A percentile compares a stretch with the other conserved stretches of the same genome.
These are phyloP conservation scores for Oidiodendron maius DNA, from an alignment of 495 filamentous ascomycete genomes.

Conservation along the genomic window DNA sequence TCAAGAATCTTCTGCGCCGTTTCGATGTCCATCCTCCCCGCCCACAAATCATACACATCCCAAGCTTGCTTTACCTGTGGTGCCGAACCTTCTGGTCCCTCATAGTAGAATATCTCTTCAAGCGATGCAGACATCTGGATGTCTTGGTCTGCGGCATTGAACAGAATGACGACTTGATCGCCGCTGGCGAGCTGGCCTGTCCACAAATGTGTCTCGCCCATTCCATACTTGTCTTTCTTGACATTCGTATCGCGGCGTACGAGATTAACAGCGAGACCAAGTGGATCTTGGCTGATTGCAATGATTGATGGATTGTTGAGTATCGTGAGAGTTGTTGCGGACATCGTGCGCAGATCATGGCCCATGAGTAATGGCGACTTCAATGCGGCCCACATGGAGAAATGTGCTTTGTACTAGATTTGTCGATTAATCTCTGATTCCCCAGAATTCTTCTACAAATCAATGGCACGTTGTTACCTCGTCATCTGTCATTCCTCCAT, in stretches of 20 bases:
- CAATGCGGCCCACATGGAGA: conserved; percentile 44
- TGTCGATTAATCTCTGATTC: conserved; percentile 4
- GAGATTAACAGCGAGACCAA: conserved; percentile 1
- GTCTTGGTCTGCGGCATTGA: conserved; percentile 35
- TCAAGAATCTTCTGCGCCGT: conserved; percentile 35
- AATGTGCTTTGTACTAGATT: conserved; percentile 39
- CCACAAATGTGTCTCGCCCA: conserved; percentile 44
- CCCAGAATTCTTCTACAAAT: not conserved
- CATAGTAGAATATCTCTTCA: conserved; percentile 44
- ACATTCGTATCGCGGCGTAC: conserved; percentile 9
- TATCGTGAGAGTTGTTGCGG: conserved; percentile 21
- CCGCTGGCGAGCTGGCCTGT: conserved; percentile 29
- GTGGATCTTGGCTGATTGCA: conserved; percentile 39
- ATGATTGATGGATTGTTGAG: conserved; percentile 37
- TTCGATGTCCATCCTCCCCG: conserved; percentile 38
- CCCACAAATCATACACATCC: conserved; percentile 53
- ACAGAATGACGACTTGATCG: conserved; percentile 37
- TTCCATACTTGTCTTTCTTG: conserved; percentile 24
- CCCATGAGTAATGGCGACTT: conserved; percentile 46
- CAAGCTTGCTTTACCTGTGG: conserved; percentile 30
- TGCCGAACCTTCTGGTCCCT: conserved; percentile 31
- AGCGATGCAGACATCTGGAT: conserved; percentile 40
- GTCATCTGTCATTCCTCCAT: conserved; percentile 25
- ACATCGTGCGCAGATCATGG: conserved; percentile 30
- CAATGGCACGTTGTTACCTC: conserved; percentile 9